Conservation (phyloP, 768 basidiomycete genomes). For the Collybia sordida region DNA sequence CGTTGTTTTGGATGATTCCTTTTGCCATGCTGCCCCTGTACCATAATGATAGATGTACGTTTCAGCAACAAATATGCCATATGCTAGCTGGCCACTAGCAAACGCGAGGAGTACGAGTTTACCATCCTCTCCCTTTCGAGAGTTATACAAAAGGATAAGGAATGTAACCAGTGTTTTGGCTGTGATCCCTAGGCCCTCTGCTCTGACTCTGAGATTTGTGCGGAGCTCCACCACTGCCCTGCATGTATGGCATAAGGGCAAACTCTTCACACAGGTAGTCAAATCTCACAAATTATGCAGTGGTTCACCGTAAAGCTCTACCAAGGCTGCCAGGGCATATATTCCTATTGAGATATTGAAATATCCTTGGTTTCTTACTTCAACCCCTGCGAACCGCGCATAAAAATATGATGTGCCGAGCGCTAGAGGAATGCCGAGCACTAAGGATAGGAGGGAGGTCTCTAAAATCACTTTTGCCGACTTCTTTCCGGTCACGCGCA, state of each 20-base stretch:
- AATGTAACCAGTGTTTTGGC: conserved; percentile 75
- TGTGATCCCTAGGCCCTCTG: conserved; percentile 84
- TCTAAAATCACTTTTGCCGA: conserved; percentile 28
- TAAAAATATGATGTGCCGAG: conserved; percentile 54
- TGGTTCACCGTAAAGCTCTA: conserved; percentile 84
- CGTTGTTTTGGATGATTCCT: conserved; percentile 14
- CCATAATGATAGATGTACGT: conserved; percentile 54
- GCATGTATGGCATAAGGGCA: conserved; percentile 3
- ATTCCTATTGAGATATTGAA: conserved; percentile 63
- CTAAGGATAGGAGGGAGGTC: conserved; percentile 65
- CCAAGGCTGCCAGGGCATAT: conserved; percentile 72
- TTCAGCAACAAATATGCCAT: conserved; percentile 56
- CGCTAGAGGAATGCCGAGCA: conserved; percentile 69
- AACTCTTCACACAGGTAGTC: not conserved
- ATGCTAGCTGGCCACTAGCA: conserved; percentile 80
- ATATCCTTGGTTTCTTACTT: conserved; percentile 59
- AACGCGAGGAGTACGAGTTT: conserved; percentile 76
- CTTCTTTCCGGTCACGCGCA: conserved; percentile 49
- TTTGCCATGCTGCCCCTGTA: conserved; percentile 29
- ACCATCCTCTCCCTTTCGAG: conserved; percentile 25
- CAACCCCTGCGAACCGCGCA: conserved; percentile 44
- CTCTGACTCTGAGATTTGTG: conserved; percentile 72
- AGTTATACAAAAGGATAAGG: conserved; percentile 55
- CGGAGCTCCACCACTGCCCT: conserved; percentile 69
- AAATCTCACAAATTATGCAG: conserved; percentile 64